Evolutionary conservation across 2,329 filamentous ascomycete genomes (phyloP).

Genomic region (Fusarium dlaminii): DNA sequence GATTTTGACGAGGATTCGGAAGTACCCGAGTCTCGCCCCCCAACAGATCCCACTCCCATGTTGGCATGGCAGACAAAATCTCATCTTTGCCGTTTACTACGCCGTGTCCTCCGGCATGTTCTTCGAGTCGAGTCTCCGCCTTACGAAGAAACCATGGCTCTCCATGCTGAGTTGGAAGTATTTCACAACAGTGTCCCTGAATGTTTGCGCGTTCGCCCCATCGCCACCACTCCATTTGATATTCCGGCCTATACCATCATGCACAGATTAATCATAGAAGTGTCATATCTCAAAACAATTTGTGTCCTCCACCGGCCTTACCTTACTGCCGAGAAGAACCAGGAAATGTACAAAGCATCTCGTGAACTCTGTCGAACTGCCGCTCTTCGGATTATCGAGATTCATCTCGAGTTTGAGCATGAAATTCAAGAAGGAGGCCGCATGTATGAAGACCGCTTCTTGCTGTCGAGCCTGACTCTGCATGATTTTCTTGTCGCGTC

Average conservation of each 20-base stretch:
- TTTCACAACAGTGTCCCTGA: conserved; percentile 51
- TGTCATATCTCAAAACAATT: conserved; percentile 59
- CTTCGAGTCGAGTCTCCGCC: conserved; percentile 50
- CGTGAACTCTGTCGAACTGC: conserved; percentile 54
- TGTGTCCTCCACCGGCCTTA: conserved; percentile 62
- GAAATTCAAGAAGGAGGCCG: conserved; percentile 60
- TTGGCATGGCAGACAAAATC: conserved; percentile 56
- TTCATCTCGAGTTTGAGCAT: conserved; percentile 59
- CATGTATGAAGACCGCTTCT: conserved; percentile 62
- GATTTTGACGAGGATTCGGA: conserved; percentile 60
- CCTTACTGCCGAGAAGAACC: conserved; percentile 52
- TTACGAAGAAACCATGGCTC: conserved; percentile 48
- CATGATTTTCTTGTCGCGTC: conserved; percentile 68
- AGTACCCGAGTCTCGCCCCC: conserved; percentile 54
- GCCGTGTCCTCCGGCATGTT: conserved; percentile 55
- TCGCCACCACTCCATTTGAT: conserved; percentile 54
- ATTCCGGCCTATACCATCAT: conserved; percentile 58
- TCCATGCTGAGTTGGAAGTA: conserved; percentile 53
- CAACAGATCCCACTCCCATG: conserved; percentile 55
- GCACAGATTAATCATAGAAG: conserved; percentile 59
- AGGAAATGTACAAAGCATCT: conserved; percentile 51
- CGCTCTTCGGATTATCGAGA: conserved; percentile 55
- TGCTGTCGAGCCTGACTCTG: conserved; percentile 61
- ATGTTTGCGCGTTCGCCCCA: conserved; percentile 53
- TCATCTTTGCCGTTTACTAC: conserved; percentile 54